A percentile compares a stretch with the other conserved stretches of the same genome.
Evolutionary conservation across 1,284 basidiomycete species (phyloP).

Genomic region (Trichosporon asahii): DNA sequence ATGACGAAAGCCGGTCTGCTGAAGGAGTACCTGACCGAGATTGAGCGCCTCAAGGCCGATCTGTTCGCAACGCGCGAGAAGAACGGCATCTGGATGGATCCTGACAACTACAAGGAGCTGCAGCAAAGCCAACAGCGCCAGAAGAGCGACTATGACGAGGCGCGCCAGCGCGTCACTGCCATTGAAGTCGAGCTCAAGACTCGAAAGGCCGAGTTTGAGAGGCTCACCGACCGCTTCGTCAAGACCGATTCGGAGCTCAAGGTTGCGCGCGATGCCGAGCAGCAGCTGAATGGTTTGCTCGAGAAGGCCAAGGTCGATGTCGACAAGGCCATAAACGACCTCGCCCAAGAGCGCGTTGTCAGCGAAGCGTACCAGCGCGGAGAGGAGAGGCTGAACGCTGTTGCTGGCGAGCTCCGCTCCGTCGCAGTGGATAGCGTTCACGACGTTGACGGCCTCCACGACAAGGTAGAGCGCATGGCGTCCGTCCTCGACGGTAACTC

Average conservation of each 20-base stretch:
- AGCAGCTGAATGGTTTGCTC: slow-evolving; percentile 60
- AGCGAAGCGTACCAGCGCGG: slow-evolving; percentile 71
- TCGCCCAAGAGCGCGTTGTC: slow-evolving; percentile 74
- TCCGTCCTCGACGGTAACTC: slow-evolving; percentile 64
- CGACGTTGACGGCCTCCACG: slow-evolving; percentile 71
- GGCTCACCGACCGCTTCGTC: slow-evolving; percentile 72
- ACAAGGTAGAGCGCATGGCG: slow-evolving; percentile 80
- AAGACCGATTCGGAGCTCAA: slow-evolving; percentile 71
- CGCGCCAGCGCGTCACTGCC: slow-evolving; percentile 73
- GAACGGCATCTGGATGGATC: slow-evolving; percentile 88
- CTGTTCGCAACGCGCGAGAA: slow-evolving; percentile 82
- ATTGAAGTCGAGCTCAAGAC: slow-evolving; percentile 74
- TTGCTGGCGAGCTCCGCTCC: slow-evolving; percentile 67
- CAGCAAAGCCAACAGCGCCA: slow-evolving; percentile 69
- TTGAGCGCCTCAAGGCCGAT: slow-evolving; percentile 88
- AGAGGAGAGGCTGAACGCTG: slow-evolving; percentile 65
- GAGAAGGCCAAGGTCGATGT: slow-evolving; percentile 61
- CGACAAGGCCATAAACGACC: slow-evolving; percentile 57
- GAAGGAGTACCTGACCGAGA: slow-evolving; percentile 93
- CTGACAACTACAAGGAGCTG: slow-evolving; percentile 83
- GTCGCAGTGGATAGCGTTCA: slow-evolving; percentile 65
- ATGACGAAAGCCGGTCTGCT: slow-evolving; percentile 89
- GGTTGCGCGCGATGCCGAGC: slow-evolving; percentile 54
- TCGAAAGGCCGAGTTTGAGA: slow-evolving; percentile 85
- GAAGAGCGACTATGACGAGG: slow-evolving; percentile 72